Percentiles rank a stretch among this genome's conserved stretches.
Conservation (phyloP, 2,329 filamentous ascomycete species). For the Sordariomycetes sp. region DNA sequence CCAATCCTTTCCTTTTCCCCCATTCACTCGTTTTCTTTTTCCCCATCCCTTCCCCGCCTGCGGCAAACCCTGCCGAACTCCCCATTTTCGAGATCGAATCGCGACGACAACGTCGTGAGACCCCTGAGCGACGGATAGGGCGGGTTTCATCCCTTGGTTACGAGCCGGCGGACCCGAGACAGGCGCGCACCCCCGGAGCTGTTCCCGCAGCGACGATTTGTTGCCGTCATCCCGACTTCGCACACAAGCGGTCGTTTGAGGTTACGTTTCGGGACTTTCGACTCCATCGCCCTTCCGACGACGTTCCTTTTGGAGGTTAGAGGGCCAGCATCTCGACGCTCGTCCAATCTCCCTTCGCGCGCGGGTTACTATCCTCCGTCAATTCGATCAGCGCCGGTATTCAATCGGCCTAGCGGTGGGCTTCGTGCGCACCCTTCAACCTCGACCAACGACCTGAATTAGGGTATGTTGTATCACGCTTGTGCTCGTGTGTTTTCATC, state of each 20-base stretch:
- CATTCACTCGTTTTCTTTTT: conserved; percentile 8
- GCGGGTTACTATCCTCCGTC: not conserved
- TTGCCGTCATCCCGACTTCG: not conserved
- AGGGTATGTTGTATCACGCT: not conserved
- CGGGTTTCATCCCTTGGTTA: not conserved
- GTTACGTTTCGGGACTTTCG: not conserved
- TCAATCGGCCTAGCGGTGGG: not conserved
- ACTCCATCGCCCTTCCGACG: not conserved
- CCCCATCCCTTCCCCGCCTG: not conserved
- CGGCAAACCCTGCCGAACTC: not conserved
- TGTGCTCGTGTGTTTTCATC: not conserved
- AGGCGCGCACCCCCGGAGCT: not conserved
- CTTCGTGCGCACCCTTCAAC: not conserved
- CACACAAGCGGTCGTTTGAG: not conserved
- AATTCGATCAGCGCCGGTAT: not conserved
- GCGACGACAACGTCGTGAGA: not conserved
- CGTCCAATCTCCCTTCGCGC: not conserved
- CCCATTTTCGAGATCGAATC: not conserved
- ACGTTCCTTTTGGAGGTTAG: not conserved
- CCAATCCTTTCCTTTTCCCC: not conserved
- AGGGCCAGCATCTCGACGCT: not conserved
- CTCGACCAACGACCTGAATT: not conserved
- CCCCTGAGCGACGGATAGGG: not conserved
- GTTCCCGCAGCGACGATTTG: not conserved
- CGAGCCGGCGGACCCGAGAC: not conserved